Evolutionary conservation across 2,329 filamentous ascomycete species (phyloP).

Genomic region (Clarireedia paspali): DNA sequence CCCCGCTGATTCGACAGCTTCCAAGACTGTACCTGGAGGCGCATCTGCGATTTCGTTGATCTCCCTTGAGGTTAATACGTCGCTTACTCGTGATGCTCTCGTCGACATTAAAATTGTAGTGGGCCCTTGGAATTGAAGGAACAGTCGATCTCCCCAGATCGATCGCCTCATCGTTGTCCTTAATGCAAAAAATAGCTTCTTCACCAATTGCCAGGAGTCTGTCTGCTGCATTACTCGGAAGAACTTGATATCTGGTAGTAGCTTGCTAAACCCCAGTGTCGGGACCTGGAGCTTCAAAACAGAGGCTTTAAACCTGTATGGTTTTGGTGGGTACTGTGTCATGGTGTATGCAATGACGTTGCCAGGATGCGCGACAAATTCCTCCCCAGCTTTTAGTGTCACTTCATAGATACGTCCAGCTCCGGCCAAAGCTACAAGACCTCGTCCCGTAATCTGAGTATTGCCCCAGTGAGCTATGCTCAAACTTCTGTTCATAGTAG

Average conservation of each 20-base stretch:
- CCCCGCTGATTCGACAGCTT: slow-evolving; percentile 44
- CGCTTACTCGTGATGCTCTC: slow-evolving; percentile 68
- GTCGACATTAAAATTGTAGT: slow-evolving; percentile 82
- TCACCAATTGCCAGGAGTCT: slow-evolving; percentile 61
- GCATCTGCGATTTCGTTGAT: slow-evolving; percentile 85
- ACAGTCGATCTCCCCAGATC: slow-evolving; percentile 90
- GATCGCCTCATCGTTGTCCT: slow-evolving; percentile 72
- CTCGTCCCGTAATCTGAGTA: slow-evolving; percentile 80
- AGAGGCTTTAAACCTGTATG: slow-evolving; percentile 80
- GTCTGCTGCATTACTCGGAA: slow-evolving; percentile 65
- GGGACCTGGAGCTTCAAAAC: slow-evolving; percentile 73
- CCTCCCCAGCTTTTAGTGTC: slow-evolving; percentile 71
- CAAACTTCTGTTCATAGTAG: slow-evolving; percentile 66
- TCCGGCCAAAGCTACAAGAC: slow-evolving; percentile 75
- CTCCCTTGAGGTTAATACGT: slow-evolving; percentile 69
- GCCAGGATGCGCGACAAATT: slow-evolving; percentile 84
- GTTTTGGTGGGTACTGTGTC: slow-evolving; percentile 62
- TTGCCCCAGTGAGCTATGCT: slow-evolving; percentile 86
- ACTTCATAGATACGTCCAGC: slow-evolving; percentile 87
- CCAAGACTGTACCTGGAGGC: slow-evolving; percentile 61
- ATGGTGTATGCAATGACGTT: slow-evolving; percentile 89
- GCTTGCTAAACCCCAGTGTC: slow-evolving; percentile 49
- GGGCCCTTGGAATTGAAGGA: slow-evolving; percentile 83
- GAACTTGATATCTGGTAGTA: slow-evolving; percentile 65
- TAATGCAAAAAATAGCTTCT: slow-evolving; percentile 57